Evolutionary conservation across 371 early-diverging fungal genomes (phyloP), one percentile per base, ranked within the genome.

Genomic region (Batkoa obscura): DNA sequence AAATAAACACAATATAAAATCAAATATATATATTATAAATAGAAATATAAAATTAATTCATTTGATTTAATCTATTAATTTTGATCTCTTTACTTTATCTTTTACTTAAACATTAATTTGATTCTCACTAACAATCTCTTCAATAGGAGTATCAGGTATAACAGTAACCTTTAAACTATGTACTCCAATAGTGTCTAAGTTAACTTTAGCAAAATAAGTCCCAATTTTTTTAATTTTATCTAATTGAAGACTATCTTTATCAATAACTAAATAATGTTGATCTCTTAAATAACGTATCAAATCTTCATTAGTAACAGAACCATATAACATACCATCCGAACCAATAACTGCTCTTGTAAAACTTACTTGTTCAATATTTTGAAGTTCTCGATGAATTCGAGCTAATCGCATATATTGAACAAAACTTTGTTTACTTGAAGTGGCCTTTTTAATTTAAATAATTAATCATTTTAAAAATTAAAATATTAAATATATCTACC

Each of bases 221-320:
- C 50, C 50, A 9, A 50, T 37, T 13, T 32, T 32, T 35, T 50
- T 50, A 35, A 50, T 37, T 13, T 50, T 50, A n/a, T 50, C 50
- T 37, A 17, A 31, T 35, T 6, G 1, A 5, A 33, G 6, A 35
- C 2, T 50, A 50, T 50, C 50, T 50, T 50, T 50, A 12, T 50
- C 50, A 12, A 50, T 4, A 9, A 8, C 9, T 1, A 50, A n/a
- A 13, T 50, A 9, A 13, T 50, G 36, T 3, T 35, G 9, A 9
- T 50, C 32, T 32, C 50, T 1, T 3, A 50, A 35, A 31, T 15
- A 12, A 2, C 36, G 33, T 3, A 50, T 13, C 13, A 50, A 12
- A 35, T 50, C 50, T 3, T 50, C 50, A 2, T 35, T 4, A 35
- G 32, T 35, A 2, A 50, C 50, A 4, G 35, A 35, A 35, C 50